Evolutionary conservation across 1,284 basidiomycete genomes (phyloP).

Genomic region (Sanghuangporus sanghuang): DNA sequence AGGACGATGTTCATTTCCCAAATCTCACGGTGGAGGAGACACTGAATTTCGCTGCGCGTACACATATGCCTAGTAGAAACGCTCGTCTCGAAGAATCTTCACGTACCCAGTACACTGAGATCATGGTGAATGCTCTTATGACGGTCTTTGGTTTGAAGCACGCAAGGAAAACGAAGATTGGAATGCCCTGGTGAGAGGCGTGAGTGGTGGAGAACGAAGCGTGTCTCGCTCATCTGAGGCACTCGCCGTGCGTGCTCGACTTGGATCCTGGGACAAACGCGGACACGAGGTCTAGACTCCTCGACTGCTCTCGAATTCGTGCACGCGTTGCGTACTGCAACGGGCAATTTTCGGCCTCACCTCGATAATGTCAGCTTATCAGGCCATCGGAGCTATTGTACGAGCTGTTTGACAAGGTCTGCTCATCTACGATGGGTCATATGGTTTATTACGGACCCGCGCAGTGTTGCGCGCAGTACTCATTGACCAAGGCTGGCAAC

Average conservation of each 20-base stretch:
- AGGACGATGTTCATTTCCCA: conserved; percentile 35
- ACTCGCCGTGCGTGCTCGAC: conserved; percentile 49
- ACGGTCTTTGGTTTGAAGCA: conserved; percentile 40
- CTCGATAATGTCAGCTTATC: conserved; percentile 58
- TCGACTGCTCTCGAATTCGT: conserved; percentile 57
- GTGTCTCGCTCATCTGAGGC: conserved; percentile 75
- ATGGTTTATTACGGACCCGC: conserved; percentile 60
- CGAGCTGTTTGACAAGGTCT: conserved; percentile 57
- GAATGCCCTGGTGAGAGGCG: conserved; percentile 38
- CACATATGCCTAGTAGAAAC: conserved; percentile 21
- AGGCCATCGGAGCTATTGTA: conserved; percentile 48
- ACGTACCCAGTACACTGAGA: conserved; percentile 26
- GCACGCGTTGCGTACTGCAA: conserved; percentile 48
- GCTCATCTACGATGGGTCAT: conserved; percentile 58
- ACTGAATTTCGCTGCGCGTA: conserved; percentile 25
- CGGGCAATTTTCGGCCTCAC: conserved; percentile 44
- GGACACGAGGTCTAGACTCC: conserved; percentile 47
- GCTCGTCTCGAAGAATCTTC: conserved; percentile 24
- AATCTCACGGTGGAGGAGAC: conserved; percentile 33
- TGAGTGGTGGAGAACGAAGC: conserved; percentile 56
- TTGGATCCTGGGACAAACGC: conserved; percentile 75
- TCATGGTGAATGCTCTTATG: conserved; percentile 31
- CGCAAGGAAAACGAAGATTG: conserved; percentile 40
- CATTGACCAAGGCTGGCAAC: conserved; percentile 56
- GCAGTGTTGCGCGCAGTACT: conserved; percentile 50